Evolutionary conservation across 176 grass and related monocot genomes (phyloP).

Genomic region (Pontederia paniculata): DNA sequence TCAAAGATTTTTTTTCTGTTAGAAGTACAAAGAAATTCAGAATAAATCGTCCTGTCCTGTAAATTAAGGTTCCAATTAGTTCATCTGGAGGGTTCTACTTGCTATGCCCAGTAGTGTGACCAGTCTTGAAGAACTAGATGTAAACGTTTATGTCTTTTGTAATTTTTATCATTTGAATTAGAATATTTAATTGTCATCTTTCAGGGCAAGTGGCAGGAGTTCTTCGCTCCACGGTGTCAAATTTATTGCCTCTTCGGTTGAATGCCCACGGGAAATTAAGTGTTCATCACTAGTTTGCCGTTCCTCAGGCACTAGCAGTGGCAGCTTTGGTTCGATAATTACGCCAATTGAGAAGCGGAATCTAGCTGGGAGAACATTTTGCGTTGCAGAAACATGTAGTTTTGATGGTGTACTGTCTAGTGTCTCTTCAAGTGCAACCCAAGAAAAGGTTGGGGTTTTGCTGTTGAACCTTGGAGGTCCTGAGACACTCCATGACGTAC

Average conservation of each 20-base stretch:
- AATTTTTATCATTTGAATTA: no score
- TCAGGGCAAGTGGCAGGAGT: neutral
- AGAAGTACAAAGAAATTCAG: no score
- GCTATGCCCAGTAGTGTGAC: no score
- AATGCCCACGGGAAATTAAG: neutral
- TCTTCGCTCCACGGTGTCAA: neutral
- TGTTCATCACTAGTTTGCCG: neutral
- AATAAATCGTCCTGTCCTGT: no score
- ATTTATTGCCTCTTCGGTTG: neutral
- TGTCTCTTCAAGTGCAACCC: constrained; percentile 14
- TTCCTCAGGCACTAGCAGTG: neutral
- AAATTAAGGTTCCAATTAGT: no score
- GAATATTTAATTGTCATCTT: neutral
- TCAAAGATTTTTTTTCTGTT: no score
- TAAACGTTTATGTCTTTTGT: no score
- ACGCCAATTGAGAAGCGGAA: constrained; percentile 6
- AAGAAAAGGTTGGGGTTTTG: constrained; percentile 84
- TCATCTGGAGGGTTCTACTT: no score
- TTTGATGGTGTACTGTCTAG: constrained; percentile 23
- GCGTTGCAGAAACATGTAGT: constrained; percentile 23
- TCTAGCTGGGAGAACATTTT: constrained; percentile 18
- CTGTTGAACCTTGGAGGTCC: constrained; percentile 92
- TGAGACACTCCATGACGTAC: constrained; percentile 81
- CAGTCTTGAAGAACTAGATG: no score
- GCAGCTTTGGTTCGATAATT: neutral